Conservation (phyloP, 2,329 filamentous ascomycete genomes). For the Hortaea sp. region DNA sequence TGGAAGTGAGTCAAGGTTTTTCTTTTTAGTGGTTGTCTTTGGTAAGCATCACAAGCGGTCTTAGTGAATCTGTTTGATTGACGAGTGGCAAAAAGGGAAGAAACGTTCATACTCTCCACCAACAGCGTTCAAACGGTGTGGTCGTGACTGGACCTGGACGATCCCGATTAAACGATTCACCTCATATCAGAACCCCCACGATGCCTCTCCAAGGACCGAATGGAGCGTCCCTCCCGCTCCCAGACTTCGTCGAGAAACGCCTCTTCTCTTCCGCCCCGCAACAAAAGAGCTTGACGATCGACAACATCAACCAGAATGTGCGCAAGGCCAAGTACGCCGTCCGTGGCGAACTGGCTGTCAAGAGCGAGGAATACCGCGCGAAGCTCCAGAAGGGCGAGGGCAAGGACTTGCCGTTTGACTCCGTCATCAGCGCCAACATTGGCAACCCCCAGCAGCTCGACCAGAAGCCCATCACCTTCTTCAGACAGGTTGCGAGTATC, state of each 20-base stretch:
- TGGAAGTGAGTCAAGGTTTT: background rate
- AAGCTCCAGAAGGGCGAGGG: conserved; percentile 51
- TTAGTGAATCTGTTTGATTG: too few species aligned
- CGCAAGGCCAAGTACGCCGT: conserved; percentile 89
- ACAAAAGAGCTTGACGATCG: conserved; percentile 46
- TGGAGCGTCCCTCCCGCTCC: conserved; percentile 1
- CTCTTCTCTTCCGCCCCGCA: background rate
- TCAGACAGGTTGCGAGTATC: conserved; percentile 89
- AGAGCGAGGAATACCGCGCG: conserved; percentile 82
- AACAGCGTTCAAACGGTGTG: too few species aligned
- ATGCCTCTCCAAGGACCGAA: conserved; percentile 1
- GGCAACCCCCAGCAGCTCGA: conserved; percentile 98
- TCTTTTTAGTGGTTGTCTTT: too few species aligned
- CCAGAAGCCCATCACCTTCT: conserved; percentile 98
- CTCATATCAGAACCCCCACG: background rate
- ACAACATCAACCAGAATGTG: conserved; percentile 89
- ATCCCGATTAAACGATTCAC: too few species aligned
- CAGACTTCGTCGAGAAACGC: conserved; percentile 2
- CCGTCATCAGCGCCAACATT: conserved; percentile 95
- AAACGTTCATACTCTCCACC: too few species aligned
- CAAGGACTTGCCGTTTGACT: conserved; percentile 66
- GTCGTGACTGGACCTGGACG: too few species aligned
- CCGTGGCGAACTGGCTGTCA: conserved; percentile 86
- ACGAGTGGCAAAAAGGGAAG: too few species aligned
- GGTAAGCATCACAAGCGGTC: too few species aligned